Evolutionary conservation across 805 yeast genomes (phyloP).

Genomic region (Teunomyces tritomae): DNA sequence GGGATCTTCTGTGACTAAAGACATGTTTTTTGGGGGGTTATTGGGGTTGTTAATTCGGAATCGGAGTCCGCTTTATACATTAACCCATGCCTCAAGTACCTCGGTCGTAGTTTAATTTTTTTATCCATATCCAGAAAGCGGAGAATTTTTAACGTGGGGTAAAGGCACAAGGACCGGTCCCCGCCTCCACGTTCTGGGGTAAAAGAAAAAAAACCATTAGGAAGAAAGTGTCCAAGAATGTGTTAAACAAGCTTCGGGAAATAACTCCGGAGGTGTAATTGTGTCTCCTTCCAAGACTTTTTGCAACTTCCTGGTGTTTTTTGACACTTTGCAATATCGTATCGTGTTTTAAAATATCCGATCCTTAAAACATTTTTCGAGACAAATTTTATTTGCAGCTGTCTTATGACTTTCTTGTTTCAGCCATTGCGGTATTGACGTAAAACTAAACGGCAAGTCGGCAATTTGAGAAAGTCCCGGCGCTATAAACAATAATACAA

Average conservation of each 20-base stretch:
- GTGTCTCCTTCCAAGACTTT: too few relatives aligned
- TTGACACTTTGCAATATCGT: too few relatives aligned
- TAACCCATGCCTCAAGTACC: neutral
- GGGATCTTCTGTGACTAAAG: constrained; percentile 16
- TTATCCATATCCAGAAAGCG: neutral
- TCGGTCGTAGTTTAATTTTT: neutral
- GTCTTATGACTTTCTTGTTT: neutral
- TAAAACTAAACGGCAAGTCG: neutral
- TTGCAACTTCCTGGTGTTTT: too few relatives aligned
- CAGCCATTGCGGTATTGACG: neutral
- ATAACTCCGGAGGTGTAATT: too few relatives aligned
- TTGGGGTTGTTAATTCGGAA: neutral
- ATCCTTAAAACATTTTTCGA: too few relatives aligned
- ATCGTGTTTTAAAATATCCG: too few relatives aligned
- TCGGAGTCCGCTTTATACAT: neutral
- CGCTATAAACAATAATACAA: neutral
- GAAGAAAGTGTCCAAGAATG: too few relatives aligned
- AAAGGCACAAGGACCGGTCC: neutral
- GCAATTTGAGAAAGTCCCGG: neutral
- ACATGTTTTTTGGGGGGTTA: neutral
- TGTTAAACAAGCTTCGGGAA: too few relatives aligned
- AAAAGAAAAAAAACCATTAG: neutral
- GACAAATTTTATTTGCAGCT: neutral
- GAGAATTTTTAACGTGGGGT: neutral
- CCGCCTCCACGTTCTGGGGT: neutral